Percentiles rank a stretch among this genome's conserved stretches.
phyloP scores from a whole-genome alignment of 805 yeast genomes.

The Schizosaccharomyces japonicus region DNA sequence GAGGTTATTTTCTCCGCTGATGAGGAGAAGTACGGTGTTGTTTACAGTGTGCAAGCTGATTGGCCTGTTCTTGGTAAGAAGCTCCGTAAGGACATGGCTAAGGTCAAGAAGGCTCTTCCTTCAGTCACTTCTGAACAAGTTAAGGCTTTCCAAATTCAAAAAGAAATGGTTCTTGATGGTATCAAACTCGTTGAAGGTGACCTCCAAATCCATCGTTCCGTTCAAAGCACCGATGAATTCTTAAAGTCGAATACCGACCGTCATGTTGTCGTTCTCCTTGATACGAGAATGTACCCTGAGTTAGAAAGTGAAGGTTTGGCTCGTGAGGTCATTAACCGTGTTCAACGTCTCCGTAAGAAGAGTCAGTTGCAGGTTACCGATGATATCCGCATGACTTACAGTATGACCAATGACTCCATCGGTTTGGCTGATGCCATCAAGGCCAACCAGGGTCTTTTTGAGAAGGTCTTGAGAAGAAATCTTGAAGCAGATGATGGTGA shows the following conservation, averaged over 20 bases:
- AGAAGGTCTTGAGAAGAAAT: conserved; percentile 54
- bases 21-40: conserved; percentile 76
- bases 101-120: conserved; percentile 86
- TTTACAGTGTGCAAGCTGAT: conserved; percentile 86
- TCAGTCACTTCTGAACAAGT: conserved; percentile 59
- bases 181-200: conserved; percentile 73
- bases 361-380: conserved; percentile 86
- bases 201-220: conserved; percentile 67
- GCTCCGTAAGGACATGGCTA: conserved; percentile 76
- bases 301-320: conserved; percentile 84
- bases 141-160: conserved; percentile 43
- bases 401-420: conserved; percentile 37
- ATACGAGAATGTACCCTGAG: conserved; percentile 67
- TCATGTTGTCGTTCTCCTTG: conserved; percentile 75
- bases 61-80: conserved; percentile 98
- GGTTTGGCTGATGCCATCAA: conserved; percentile 36
- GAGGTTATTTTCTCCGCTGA: conserved; percentile 70
- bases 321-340: conserved; percentile 88
- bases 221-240: conserved; percentile 35
- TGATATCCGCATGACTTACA: conserved; percentile 71
- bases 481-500: conserved; percentile 24
- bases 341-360: conserved; percentile 91
- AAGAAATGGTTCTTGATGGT: conserved; percentile 67
- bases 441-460: conserved; percentile 41
- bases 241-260: conserved; percentile 71